Conservation (phyloP, 1,284 basidiomycete species). For the Cronartium quercuum region DNA sequence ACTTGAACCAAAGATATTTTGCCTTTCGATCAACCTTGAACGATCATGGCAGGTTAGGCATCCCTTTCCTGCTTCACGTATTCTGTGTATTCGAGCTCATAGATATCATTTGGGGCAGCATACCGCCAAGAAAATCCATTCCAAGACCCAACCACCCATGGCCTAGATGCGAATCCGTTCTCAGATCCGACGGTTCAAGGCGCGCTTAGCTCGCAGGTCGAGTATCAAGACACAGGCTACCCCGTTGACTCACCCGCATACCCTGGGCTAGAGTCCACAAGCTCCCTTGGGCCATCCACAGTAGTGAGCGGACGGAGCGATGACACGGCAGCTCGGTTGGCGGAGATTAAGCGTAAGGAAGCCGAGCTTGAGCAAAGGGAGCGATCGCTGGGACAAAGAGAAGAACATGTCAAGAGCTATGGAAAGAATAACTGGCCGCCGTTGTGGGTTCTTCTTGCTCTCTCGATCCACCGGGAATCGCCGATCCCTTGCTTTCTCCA, state of each 20-base stretch:
- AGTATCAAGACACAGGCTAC: constrained; percentile 15
- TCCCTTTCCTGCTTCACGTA: neutral
- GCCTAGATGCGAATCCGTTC: constrained; percentile 47
- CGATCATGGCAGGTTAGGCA: neutral
- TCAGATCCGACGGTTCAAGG: constrained; percentile 49
- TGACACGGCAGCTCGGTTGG: constrained; percentile 53
- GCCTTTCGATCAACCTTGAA: no score
- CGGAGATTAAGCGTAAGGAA: constrained; percentile 66
- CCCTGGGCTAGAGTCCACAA: constrained; percentile 7
- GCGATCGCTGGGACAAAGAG: constrained; percentile 56
- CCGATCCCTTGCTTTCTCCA: constrained; percentile 49
- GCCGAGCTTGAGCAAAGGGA: constrained; percentile 72
- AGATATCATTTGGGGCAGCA: no score
- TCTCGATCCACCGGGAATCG: no score
- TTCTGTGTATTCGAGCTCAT: neutral
- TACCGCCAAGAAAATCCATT: constrained; percentile 31
- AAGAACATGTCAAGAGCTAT: constrained; percentile 66
- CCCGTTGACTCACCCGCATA: neutral
- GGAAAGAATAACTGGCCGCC: constrained; percentile 86
- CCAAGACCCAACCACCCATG: constrained; percentile 17
- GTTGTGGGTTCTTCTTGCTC: constrained; percentile 59
- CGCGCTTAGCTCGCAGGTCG: constrained; percentile 23
- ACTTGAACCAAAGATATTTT: no score
- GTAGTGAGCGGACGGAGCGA: constrained; percentile 43
- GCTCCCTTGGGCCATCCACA: constrained; percentile 29